Evolutionary conservation across 768 basidiomycete genomes (phyloP).

Genomic region (Boletus insuetus): DNA sequence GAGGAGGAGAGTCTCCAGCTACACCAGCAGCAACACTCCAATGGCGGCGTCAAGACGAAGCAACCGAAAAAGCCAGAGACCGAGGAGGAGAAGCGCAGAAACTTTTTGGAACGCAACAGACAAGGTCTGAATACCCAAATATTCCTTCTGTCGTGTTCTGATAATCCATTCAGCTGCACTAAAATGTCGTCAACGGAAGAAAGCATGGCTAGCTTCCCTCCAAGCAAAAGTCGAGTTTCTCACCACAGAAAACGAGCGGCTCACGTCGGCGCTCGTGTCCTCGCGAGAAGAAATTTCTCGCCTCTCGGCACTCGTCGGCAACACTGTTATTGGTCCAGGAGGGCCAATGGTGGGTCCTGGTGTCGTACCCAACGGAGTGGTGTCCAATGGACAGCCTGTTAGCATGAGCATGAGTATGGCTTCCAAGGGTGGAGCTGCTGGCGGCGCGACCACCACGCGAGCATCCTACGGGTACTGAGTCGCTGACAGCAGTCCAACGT

Average conservation of each 20-base stretch:
- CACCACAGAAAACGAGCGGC: constrained; percentile 90
- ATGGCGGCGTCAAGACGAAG: constrained; percentile 18
- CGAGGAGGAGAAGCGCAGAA: constrained; percentile 96
- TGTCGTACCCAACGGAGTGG: constrained; percentile 24
- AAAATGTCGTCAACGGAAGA: constrained; percentile 98
- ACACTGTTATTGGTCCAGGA: constrained; percentile 50
- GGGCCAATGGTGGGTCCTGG: constrained; percentile 31
- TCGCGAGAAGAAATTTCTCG: constrained; percentile 92
- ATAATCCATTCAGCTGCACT: constrained; percentile 68
- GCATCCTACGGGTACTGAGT: constrained; percentile 42
- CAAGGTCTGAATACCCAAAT: constrained; percentile 62
- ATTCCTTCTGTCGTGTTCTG: constrained; percentile 1
- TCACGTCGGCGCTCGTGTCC: constrained; percentile 80
- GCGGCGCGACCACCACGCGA: constrained; percentile 28
- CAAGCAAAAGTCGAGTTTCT: constrained; percentile 94
- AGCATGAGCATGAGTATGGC: constrained; percentile 44
- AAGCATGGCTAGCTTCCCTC: constrained; percentile 91
- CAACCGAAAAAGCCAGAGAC: constrained; percentile 81
- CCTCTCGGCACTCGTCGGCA: constrained; percentile 69
- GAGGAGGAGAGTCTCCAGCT: constrained; percentile 17
- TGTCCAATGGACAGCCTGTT: constrained; percentile 36
- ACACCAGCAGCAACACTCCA: constrained; percentile 13
- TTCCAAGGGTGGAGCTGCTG: constrained; percentile 34
- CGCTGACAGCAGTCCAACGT: background rate
- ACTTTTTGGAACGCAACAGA: constrained; percentile 95